Base-by-base conservation (phyloP, 106 monocot genomes). In the Allium fistulosum region DNA sequence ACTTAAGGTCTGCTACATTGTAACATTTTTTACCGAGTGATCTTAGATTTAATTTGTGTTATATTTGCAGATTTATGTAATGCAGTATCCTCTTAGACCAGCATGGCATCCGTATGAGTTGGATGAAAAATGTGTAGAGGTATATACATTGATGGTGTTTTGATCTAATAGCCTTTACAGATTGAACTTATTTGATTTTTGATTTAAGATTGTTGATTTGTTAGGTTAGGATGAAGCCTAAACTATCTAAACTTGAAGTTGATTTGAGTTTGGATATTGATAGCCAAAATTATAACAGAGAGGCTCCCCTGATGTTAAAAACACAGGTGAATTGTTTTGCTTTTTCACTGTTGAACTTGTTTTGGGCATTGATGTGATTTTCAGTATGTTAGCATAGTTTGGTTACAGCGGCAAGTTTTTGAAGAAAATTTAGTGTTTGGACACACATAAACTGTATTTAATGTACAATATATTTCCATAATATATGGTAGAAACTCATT, bases 41-140 rank as follows among this genome's bases (percentile, higher is more conserved):
- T 37, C 37, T 37, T 37, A 37, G 37, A 37, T 37, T 37, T 37
- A 37, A 1, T 22, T 22, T 37, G 37, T 37, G 37, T 37, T 37
- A 37, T 37, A 45, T 17, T 55, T 75, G 68, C 26, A 75, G 75
- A 68, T 75, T 58, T 75, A 69, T 60, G 55, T 68, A 50, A 62
- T 75, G 75, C 75, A 69, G 51, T 69, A 69, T 69, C 75, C 62
- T 14, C 61, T 69, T 53, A 75, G 68, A 17, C 69, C 75, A 46
- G 52, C 61, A 26, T 75, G 61, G 61, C 75, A 69, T 37, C 75
- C 75, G 10, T 75, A 75, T 48, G 75, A 75, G 15, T 53, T 75
- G 60, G 15, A 60, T 59, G 75, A 75, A 62, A 75, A 62, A 62
- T 68, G 75, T 13, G 46, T 53, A 45, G 62, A 75, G 75, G 74